Evolutionary conservation across 164 flowering plant species (phyloP).

Genomic region (Amborella trichopoda): DNA sequence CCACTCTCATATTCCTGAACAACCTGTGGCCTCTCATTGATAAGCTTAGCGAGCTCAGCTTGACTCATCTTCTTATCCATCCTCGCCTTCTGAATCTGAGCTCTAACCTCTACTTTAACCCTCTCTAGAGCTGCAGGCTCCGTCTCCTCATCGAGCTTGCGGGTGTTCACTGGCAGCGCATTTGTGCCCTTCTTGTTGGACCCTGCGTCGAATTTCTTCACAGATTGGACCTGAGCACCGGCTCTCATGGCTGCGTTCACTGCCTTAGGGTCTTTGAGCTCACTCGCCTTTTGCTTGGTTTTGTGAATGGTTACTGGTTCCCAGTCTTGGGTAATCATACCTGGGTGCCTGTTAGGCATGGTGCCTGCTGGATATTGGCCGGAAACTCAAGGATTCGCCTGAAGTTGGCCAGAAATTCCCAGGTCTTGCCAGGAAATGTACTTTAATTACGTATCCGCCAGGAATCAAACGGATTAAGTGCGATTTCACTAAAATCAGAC

Average conservation of each 20-base stretch:
- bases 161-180: slow-evolving; percentile 25
- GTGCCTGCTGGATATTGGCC: no score
- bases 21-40: slow-evolving; percentile 60
- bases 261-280: slow-evolving; percentile 49
- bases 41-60: slow-evolving; percentile 62
- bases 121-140: slow-evolving; percentile 45
- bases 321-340: slow-evolving; percentile 47
- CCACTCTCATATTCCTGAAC: slow-evolving; percentile 84
- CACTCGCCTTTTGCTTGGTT: slow-evolving; percentile 33
- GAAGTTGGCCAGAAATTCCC: no score
- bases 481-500: no score
- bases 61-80: slow-evolving; percentile 78
- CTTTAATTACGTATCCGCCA: no score
- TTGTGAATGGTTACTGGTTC: slow-evolving; percentile 70
- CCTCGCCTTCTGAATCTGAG: slow-evolving; percentile 59
- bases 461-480: no score
- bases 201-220: slow-evolving; percentile 55
- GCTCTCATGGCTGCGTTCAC: slow-evolving; percentile 59
- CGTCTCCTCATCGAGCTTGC: slow-evolving; percentile 56
- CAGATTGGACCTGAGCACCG: slow-evolving; percentile 42
- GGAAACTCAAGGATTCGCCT: no score
- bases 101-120: slow-evolving; percentile 43
- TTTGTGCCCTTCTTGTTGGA: slow-evolving; percentile 39
- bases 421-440: no score
- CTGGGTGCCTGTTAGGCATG: slow-evolving; percentile 14